phyloP scores from a whole-genome alignment of 345 rosid genomes.

The Isatis tinctoria region DNA sequence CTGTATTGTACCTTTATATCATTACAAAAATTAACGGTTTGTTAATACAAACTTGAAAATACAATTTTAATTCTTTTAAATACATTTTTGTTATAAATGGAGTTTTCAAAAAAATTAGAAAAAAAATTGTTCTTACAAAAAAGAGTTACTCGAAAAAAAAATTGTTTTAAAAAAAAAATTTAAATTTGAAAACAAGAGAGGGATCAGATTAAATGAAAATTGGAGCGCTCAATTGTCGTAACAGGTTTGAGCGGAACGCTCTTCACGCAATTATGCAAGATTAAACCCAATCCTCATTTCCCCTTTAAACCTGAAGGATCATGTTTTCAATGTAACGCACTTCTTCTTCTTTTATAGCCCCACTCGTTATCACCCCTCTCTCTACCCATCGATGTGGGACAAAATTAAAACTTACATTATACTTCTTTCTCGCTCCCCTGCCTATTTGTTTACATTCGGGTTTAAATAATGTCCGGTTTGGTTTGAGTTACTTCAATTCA shows the following conservation, averaged over 20 bases:
- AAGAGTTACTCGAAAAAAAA: too few relatives aligned
- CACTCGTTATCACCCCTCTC: not conserved
- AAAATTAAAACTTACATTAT: not conserved
- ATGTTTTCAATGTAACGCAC: accelerated
- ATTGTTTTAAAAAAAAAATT: too few relatives aligned
- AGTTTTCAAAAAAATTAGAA: too few relatives aligned
- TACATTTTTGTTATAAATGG: too few relatives aligned
- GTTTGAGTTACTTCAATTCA: not conserved
- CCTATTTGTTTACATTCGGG: too few relatives aligned
- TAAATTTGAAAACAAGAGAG: not conserved
- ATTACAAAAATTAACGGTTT: not conserved
- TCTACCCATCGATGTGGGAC: slow-evolving; percentile 16
- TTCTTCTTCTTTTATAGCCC: not conserved
- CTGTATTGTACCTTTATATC: not conserved
- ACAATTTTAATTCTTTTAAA: too few relatives aligned
- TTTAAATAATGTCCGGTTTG: too few relatives aligned
- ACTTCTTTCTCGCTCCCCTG: not conserved
- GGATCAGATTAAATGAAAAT: slow-evolving; percentile 21
- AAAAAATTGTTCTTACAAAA: too few relatives aligned
- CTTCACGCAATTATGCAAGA: slow-evolving; percentile 4
- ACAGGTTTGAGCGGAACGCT: slow-evolving; percentile 28
- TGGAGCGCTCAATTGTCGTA: slow-evolving; percentile 29
- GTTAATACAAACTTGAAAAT: too few relatives aligned
- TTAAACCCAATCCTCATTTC: slow-evolving; percentile 23
- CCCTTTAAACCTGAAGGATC: slow-evolving; percentile 34